These are phyloP conservation scores for Prunus davidiana DNA, from an alignment of 306 rosid species.

Conservation along the genomic window DNA sequence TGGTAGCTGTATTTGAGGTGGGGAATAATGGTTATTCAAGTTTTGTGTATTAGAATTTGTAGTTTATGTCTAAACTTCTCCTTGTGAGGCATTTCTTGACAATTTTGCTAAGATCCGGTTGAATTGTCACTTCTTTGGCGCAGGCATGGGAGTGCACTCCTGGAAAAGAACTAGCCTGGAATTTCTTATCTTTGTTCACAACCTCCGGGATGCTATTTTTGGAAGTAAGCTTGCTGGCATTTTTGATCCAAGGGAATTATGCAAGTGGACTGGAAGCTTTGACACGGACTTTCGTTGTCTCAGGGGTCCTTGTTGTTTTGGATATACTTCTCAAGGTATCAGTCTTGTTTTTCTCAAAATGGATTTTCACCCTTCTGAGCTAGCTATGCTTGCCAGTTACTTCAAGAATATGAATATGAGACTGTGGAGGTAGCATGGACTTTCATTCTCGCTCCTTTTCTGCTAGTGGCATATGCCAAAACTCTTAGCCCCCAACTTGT, in stretches of 20 bases:
- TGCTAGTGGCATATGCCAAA: neutral
- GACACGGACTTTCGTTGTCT: slow-evolving; percentile 73
- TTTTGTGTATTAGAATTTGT: neutral
- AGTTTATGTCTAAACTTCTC: neutral
- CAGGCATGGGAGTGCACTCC: slow-evolving; percentile 88
- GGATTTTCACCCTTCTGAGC: neutral
- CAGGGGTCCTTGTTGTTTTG: slow-evolving; percentile 76
- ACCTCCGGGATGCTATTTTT: slow-evolving; percentile 92
- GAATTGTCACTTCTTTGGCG: slow-evolving; percentile 19
- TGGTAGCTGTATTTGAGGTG: neutral
- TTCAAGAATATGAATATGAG: neutral
- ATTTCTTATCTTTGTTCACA: slow-evolving; percentile 73
- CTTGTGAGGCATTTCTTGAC: neutral
- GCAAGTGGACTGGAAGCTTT: slow-evolving; percentile 71
- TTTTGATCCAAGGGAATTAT: slow-evolving; percentile 83
- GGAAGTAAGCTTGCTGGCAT: slow-evolving; percentile 97
- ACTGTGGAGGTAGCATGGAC: neutral
- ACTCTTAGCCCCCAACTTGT: too few species aligned
- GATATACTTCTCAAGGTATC: slow-evolving; percentile 81
- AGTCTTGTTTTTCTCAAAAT: slow-evolving; percentile 8
- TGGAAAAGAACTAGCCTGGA: slow-evolving; percentile 72
- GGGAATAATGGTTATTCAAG: neutral
- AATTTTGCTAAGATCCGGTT: slow-evolving; percentile 11
- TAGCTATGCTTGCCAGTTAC: neutral
- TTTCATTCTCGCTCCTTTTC: neutral